Percentiles rank a stretch among this genome's conserved stretches.
These are phyloP conservation scores for Botryotinia globosa DNA, from an alignment of 2,329 filamentous ascomycete genomes.

Conservation along the genomic window DNA sequence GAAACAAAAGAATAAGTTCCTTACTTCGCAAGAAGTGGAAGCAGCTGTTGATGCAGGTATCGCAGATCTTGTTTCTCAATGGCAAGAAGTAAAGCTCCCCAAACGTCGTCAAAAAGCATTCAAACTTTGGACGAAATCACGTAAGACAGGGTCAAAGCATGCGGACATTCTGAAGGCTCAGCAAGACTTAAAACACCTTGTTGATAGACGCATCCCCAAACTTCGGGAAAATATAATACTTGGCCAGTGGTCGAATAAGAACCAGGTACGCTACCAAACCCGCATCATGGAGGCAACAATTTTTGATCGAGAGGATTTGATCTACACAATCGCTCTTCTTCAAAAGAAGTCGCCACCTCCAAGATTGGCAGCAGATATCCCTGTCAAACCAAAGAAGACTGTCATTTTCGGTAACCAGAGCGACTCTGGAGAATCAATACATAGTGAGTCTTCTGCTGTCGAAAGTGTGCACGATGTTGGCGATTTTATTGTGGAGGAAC, in stretches of 20 bases:
- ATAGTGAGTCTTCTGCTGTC: conserved; percentile 25
- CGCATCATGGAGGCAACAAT: conserved; percentile 62
- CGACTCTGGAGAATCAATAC: conserved; percentile 32
- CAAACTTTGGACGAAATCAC: conserved; percentile 58
- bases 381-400: conserved; percentile 22
- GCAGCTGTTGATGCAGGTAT: conserved; percentile 54
- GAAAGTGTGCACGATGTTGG: conserved; percentile 46
- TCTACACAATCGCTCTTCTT: conserved; percentile 51
- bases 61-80: conserved; percentile 49
- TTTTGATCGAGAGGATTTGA: conserved; percentile 54
- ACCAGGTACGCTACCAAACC: conserved; percentile 55
- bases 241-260: conserved; percentile 51
- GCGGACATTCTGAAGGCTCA: conserved; percentile 47
- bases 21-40: conserved; percentile 49
- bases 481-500: conserved; percentile 48
- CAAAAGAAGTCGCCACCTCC: conserved; percentile 45
- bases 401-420: conserved; percentile 20
- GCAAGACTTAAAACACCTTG: conserved; percentile 44
- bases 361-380: conserved; percentile 23
- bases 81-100: conserved; percentile 58
- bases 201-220: conserved; percentile 52
- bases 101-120: conserved; percentile 56
- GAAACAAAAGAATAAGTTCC: conserved; percentile 31
- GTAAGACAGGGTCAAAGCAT: conserved; percentile 41
- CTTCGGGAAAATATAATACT: conserved; percentile 51